These are phyloP conservation scores for Arabidopsis hybrid DNA, from an alignment of 441 rosid species.

Conservation along the genomic window DNA sequence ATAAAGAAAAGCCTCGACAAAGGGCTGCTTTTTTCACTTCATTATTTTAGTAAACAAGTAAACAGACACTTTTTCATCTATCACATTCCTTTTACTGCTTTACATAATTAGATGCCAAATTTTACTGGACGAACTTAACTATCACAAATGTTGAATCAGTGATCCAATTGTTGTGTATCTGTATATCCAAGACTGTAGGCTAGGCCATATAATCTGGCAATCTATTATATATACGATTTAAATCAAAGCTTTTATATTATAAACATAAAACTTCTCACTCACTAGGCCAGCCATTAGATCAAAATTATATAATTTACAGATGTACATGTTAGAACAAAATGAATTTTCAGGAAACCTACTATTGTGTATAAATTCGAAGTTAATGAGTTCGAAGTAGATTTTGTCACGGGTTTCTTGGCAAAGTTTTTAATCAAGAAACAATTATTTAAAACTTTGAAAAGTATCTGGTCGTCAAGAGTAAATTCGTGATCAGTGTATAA, in stretches of 20 bases:
- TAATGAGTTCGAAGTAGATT: neutral
- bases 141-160: neutral
- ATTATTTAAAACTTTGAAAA: slow-evolving; percentile 2
- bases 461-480: slow-evolving; percentile 8
- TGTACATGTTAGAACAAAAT: neutral
- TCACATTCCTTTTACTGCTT: no score
- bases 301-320: neutral
- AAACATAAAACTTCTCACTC: neutral
- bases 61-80: neutral
- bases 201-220: neutral
- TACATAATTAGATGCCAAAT: no score
- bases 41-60: no score
- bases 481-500: slow-evolving; percentile 10
- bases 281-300: neutral
- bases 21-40: no score
- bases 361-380: neutral
- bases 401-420: slow-evolving; percentile 31
- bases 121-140: no score
- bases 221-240: neutral
- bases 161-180: neutral
- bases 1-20: neutral
- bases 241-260: no score
- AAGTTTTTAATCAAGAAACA: slow-evolving; percentile 21
- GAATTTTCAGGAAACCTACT: neutral
- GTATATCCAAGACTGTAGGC: neutral